Base-by-base conservation (phyloP, 306 rosid genomes). In the Castanospermum australe region DNA sequence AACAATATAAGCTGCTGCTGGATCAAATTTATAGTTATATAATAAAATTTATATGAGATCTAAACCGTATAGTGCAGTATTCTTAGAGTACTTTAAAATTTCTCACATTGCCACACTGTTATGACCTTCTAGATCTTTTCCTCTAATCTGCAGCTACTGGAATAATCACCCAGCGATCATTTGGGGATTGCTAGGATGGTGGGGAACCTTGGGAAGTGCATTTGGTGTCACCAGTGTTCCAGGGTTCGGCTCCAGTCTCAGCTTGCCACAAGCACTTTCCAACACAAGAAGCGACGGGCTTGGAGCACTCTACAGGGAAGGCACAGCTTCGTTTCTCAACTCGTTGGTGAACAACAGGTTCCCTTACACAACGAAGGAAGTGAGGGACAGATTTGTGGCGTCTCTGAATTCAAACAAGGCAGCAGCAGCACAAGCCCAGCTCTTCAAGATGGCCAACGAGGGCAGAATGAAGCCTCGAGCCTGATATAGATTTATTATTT, bases 141-240 rank as follows among this genome's bases (percentile, higher is more conserved):
- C 21, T 57, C 4, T 54, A 1, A 62, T 82, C 28, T 77, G 76
- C 88, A 95, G 99, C 82, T 95, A 87, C 82, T 95, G 99, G 99
- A 91, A 81, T 74, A 81, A 42, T 67, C 98, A 95, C 79, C 99
- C 99, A 38, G 84, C 70, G 67, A 62, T 91, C 63, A 90, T 95
- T 47, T 90, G 91, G 96, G 99, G 98, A 35, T 18, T 93, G 54
- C 77, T 95, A 7, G 99, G 99, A 2, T 95, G 96, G 96, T 95
- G 94, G 97, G 98, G 96, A 86, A 93, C 89, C 6, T 5, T 93
- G 36, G 97, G 99, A 11, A 88, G 70, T 76, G 84, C 92, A 38
- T 95, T 95, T 81, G 96, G 98, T 2, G 85, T 38, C 0, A 71
- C 89, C 1, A 87, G 47, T 67, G 35, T 89, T 76, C 90, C 96